These are phyloP conservation scores for Sistotremastrum niveocremeum DNA, from an alignment of 768 basidiomycete species.

Conservation along the genomic window DNA sequence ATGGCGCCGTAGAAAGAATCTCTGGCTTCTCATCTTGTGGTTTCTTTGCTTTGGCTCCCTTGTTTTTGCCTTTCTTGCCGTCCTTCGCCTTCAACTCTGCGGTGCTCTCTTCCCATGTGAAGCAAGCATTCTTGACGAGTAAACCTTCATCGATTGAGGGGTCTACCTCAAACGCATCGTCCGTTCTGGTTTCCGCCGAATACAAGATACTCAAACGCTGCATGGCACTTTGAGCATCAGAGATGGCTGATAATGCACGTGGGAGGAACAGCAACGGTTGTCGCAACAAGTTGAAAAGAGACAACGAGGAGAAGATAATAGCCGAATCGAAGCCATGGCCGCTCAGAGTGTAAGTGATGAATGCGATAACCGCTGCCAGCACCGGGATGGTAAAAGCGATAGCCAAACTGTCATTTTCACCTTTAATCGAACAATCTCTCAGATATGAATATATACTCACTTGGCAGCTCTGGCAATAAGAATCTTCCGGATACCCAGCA, in stretches of 20 bases:
- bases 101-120: constrained; percentile 46
- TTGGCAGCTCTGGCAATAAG: constrained; percentile 49
- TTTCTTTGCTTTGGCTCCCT: constrained; percentile 4
- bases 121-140: constrained; percentile 37
- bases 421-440: not conserved
- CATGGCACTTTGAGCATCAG: constrained; percentile 54
- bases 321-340: constrained; percentile 46
- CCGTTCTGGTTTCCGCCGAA: constrained; percentile 37
- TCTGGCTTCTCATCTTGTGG: not conserved
- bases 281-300: constrained; percentile 42
- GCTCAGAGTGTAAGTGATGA: constrained; percentile 49
- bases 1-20: constrained; percentile 22
- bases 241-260: constrained; percentile 43
- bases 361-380: constrained; percentile 51
- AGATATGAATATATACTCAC: constrained; percentile 21
- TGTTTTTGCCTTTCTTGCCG: constrained; percentile 5
- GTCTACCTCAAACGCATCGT: constrained; percentile 30
- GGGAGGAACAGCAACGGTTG: constrained; percentile 61
- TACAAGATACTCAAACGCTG: constrained; percentile 37
- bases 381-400: constrained; percentile 47
- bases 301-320: constrained; percentile 52
- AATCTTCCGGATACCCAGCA: constrained; percentile 42
- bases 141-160: constrained; percentile 33
- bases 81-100: constrained; percentile 8
- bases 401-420: constrained; percentile 25